A percentile compares a stretch with the other conserved stretches of the same genome.
These are phyloP conservation scores for Alopecurus myosuroides DNA, from an alignment of 176 grass and related monocot genomes.

Conservation along the genomic window DNA sequence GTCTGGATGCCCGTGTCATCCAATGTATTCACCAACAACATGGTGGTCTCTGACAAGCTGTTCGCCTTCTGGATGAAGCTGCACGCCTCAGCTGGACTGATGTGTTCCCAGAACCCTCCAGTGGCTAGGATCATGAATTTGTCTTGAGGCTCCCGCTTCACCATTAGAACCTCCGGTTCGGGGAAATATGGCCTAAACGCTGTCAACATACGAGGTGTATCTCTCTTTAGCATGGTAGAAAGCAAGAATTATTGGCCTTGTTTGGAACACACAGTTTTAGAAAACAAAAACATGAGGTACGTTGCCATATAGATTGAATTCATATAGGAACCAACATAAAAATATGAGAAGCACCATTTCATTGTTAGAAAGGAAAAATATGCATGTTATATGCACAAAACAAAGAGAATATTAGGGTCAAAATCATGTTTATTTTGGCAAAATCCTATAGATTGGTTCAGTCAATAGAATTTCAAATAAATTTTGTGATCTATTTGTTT, in stretches of 20 bases:
- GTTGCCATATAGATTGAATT: neutral
- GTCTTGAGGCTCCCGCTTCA: neutral
- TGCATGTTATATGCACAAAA: neutral
- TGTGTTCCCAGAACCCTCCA: neutral
- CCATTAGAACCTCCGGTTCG: neutral
- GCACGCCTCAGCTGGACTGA: slow-evolving; percentile 1
- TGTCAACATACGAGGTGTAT: neutral
- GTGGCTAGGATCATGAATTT: slow-evolving; percentile 30
- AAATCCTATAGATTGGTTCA: neutral
- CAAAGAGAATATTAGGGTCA: neutral
- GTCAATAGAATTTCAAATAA: neutral
- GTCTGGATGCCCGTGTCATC: neutral
- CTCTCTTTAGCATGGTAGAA: neutral
- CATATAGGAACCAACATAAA: neutral
- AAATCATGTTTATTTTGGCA: neutral
- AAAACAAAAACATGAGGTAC: neutral
- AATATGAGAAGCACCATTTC: neutral
- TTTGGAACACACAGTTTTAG: neutral
- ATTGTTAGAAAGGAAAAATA: neutral
- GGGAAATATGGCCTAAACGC: neutral
- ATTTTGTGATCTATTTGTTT: neutral
- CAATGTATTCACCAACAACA: neutral
- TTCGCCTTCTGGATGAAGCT: neutral
- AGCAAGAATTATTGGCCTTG: neutral
- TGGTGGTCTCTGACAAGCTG: neutral